These are phyloP conservation scores for Cyberlindnera saturnus DNA, from an alignment of 805 yeast genomes.

Conservation along the genomic window DNA sequence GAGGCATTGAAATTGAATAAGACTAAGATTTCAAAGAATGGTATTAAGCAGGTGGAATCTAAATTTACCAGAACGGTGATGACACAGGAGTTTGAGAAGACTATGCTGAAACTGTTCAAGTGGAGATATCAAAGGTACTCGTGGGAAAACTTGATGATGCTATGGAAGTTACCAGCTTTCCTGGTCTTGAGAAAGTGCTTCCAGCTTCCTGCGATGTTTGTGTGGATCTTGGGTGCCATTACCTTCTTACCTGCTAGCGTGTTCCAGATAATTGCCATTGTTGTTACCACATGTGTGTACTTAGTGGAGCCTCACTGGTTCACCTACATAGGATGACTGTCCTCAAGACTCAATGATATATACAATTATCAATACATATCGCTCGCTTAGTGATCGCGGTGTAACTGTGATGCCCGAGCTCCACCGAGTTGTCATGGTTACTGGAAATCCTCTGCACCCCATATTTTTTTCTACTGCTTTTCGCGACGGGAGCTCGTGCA, in stretches of 20 bases:
- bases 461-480: too few species aligned
- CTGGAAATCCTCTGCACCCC: too few species aligned
- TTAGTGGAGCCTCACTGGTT: constrained; percentile 12
- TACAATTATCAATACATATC: too few species aligned
- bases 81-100: constrained; percentile 31
- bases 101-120: constrained; percentile 26
- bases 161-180: constrained; percentile 21
- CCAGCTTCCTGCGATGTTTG: constrained; percentile 7
- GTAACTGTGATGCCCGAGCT: too few species aligned
- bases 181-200: constrained; percentile 4
- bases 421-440: too few species aligned
- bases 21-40: constrained; percentile 21
- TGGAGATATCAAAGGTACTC: constrained; percentile 17
- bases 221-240: constrained; percentile 9
- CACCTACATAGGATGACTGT: not conserved
- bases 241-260: constrained; percentile 18
- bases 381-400: too few species aligned
- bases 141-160: constrained; percentile 26
- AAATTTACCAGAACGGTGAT: constrained; percentile 34
- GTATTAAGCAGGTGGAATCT: constrained; percentile 25
- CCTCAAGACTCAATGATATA: too few species aligned
- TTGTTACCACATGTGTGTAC: constrained; percentile 6
- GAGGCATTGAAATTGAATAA: constrained; percentile 28
- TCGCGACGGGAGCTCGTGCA: too few species aligned
- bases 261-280: constrained; percentile 10